These are phyloP conservation scores for Annulohypoxylon moriforme DNA, from an alignment of 495 filamentous ascomycete species.

Conservation along the genomic window DNA sequence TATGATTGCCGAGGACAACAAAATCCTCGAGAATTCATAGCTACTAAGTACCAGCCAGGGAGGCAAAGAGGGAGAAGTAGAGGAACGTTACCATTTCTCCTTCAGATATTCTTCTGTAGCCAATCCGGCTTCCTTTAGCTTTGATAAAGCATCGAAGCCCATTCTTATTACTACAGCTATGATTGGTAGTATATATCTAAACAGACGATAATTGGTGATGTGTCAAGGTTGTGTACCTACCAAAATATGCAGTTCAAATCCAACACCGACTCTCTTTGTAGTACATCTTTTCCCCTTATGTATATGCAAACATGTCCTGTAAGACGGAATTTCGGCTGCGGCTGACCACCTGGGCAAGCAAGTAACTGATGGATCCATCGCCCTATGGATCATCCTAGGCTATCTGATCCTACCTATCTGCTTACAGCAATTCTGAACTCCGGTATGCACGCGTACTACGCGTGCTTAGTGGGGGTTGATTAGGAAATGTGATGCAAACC, in stretches of 20 bases:
- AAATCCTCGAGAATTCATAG: not conserved
- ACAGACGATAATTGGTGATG: constrained; percentile 4
- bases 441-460: not conserved
- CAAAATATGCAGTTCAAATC: not conserved
- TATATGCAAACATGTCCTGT: constrained; percentile 1
- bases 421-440: not conserved
- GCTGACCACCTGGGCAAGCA: not conserved
- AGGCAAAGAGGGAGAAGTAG: not conserved
- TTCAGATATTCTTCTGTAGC: constrained; percentile 36
- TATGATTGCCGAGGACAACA: not conserved
- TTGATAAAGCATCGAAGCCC: constrained; percentile 38
- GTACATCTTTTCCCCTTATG: constrained; percentile 27
- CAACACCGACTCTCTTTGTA: not conserved
- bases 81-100: constrained; percentile 36
- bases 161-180: constrained; percentile 1
- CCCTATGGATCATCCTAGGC: not conserved
- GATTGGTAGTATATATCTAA: not conserved
- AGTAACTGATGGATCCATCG: not conserved
- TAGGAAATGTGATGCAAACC: not conserved
- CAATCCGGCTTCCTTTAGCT: constrained; percentile 18
- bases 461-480: not conserved
- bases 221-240: not conserved
- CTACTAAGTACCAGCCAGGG: no score
- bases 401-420: not conserved
- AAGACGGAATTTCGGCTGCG: constrained; percentile 6